phyloP scores from a whole-genome alignment of 495 filamentous ascomycete species.

The Chaetomidium leptoderma region DNA sequence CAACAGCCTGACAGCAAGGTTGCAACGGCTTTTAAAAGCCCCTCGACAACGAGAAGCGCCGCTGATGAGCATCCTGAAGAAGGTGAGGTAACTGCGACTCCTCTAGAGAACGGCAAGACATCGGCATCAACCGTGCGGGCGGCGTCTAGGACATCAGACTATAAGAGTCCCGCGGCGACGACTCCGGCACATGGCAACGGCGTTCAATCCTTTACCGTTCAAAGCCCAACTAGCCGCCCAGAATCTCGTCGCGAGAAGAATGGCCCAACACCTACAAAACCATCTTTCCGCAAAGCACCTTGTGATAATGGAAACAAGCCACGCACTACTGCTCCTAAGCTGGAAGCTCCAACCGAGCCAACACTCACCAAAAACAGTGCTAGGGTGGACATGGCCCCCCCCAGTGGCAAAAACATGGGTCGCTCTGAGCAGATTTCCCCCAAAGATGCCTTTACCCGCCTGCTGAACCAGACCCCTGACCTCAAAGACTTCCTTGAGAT shows the following conservation, averaged over 20 bases:
- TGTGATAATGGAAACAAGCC: neutral
- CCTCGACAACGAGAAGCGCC: neutral
- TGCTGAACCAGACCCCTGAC: conserved; percentile 38
- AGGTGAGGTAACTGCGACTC: neutral
- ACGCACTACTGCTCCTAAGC: neutral
- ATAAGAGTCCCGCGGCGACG: neutral
- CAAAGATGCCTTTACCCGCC: conserved; percentile 17
- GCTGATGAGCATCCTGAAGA: neutral
- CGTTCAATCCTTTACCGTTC: neutral
- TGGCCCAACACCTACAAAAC: neutral
- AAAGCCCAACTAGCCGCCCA: neutral
- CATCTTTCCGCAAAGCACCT: neutral
- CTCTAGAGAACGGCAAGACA: neutral
- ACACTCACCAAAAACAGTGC: neutral
- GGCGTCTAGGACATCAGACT: neutral
- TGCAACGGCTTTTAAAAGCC: neutral
- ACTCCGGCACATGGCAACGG: neutral
- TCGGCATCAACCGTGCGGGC: neutral
- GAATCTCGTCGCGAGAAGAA: neutral
- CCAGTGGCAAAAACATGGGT: neutral
- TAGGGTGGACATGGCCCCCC: neutral
- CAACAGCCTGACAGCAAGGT: no score
- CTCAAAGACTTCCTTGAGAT: conserved; percentile 58
- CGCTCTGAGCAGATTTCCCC: neutral
- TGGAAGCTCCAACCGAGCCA: neutral